Percentiles rank a stretch among this genome's conserved stretches.
Conservation (phyloP, 2,329 filamentous ascomycete species). For the Talaromyces sp. region DNA sequence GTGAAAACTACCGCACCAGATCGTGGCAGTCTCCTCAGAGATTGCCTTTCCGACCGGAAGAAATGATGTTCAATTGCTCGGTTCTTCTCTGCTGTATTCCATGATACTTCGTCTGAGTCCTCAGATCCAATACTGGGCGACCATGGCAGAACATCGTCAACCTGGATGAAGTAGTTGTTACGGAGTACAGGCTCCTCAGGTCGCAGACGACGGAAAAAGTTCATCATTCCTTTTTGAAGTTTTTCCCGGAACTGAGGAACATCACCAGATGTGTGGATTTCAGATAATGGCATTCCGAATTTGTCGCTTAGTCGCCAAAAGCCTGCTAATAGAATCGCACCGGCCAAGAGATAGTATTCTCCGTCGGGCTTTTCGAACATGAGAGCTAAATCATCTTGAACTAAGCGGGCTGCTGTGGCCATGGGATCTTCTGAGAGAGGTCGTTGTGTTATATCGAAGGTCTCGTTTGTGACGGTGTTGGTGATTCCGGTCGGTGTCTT, state of each 20-base stretch:
- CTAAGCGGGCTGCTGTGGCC: conserved; percentile 69
- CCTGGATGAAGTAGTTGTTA: conserved; percentile 88
- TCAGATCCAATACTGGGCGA: conserved; percentile 74
- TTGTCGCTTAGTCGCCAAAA: conserved; percentile 86
- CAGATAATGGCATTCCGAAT: conserved; percentile 73
- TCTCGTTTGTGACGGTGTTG: conserved; percentile 72
- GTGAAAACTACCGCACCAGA: conserved; percentile 69
- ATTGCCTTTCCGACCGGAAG: conserved; percentile 77
- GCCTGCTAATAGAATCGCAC: conserved; percentile 73
- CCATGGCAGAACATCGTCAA: conserved; percentile 78
- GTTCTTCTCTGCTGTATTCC: conserved; percentile 76
- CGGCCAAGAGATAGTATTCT: conserved; percentile 78
- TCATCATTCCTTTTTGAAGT: conserved; percentile 76
- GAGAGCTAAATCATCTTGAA: conserved; percentile 81
- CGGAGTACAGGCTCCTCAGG: conserved; percentile 68
- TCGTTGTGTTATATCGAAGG: conserved; percentile 66
- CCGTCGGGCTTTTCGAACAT: conserved; percentile 79
- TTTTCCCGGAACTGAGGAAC: conserved; percentile 74
- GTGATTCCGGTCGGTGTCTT: conserved; percentile 66
- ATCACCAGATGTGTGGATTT: conserved; percentile 77
- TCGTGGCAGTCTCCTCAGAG: conserved; percentile 63
- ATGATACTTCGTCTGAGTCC: conserved; percentile 65
- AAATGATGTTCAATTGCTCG: conserved; percentile 71
- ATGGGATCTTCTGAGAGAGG: conserved; percentile 77
- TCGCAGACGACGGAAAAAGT: conserved; percentile 73